Percentiles rank a stretch among this genome's conserved stretches.
phyloP scores from a whole-genome alignment of 306 rosid species.

The Cucurbita ficifolia region DNA sequence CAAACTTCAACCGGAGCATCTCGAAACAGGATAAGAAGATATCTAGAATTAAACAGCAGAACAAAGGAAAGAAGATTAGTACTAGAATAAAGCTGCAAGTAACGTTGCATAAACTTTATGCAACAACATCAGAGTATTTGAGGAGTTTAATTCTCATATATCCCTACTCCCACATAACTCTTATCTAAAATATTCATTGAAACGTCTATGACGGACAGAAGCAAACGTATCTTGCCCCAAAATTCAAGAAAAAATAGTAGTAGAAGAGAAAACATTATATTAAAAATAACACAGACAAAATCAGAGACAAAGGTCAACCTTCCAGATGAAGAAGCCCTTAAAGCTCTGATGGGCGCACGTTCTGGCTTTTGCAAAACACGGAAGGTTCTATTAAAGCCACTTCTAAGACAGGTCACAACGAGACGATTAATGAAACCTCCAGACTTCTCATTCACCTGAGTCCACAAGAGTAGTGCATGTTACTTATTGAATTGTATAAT shows the following conservation, averaged over 20 bases:
- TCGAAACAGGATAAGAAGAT: constrained; percentile 87
- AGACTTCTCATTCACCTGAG: constrained; percentile 76
- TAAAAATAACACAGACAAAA: background rate
- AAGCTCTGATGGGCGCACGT: constrained; percentile 90
- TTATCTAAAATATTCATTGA: background rate
- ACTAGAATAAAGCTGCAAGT: background rate
- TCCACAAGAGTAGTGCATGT: constrained; percentile 12
- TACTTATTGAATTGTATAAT: background rate
- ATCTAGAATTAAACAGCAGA: constrained; percentile 38
- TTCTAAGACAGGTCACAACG: constrained; percentile 82
- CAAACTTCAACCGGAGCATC: constrained; percentile 99
- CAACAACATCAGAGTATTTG: background rate
- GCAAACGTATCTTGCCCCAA: background rate
- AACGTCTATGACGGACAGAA: background rate
- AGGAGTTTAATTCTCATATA: background rate
- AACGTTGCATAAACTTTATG: background rate
- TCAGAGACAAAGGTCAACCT: constrained; percentile 42
- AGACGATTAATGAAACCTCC: constrained; percentile 87
- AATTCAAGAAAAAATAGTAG: background rate
- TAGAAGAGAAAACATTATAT: background rate
- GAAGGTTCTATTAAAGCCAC: constrained; percentile 81
- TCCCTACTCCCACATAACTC: background rate
- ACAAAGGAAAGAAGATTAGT: background rate
- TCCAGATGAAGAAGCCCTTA: constrained; percentile 96
- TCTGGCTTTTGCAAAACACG: constrained; percentile 98